Evolutionary conservation across 441 rosid genomes (phyloP).

Genomic region (Populus hybrid): DNA sequence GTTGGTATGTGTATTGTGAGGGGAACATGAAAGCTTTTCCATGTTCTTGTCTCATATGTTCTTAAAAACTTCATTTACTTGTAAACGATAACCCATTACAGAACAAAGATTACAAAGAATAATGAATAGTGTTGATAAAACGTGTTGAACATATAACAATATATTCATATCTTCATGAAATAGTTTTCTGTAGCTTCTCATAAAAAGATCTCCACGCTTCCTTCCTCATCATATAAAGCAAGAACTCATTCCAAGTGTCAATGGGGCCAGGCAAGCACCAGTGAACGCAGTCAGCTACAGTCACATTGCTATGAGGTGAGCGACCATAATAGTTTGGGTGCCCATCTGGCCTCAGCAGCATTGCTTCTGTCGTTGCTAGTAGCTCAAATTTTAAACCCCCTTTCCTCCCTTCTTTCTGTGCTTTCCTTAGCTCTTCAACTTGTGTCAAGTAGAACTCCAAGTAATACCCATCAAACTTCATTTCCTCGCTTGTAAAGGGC

Average conservation of each 20-base stretch:
- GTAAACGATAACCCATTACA: conserved; percentile 9
- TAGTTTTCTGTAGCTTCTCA: conserved; percentile 17
- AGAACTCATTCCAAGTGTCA: conserved; percentile 81
- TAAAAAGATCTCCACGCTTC: conserved; percentile 14
- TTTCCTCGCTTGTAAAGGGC: conserved; percentile 49
- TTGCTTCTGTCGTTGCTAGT: conserved; percentile 56
- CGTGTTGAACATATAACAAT: background rate
- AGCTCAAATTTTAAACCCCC: conserved; percentile 44
- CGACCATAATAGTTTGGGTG: conserved; percentile 63
- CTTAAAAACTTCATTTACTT: background rate
- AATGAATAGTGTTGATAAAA: background rate
- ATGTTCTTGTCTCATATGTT: background rate
- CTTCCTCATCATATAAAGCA: conserved; percentile 48
- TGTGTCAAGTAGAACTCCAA: conserved; percentile 56
- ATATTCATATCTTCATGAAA: conserved; percentile 3
- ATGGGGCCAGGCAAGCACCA: conserved; percentile 93
- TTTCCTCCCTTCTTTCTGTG: conserved; percentile 40
- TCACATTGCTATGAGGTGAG: conserved; percentile 34
- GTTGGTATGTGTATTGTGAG: background rate
- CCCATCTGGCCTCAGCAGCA: conserved; percentile 81
- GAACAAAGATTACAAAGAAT: background rate
- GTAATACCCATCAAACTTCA: conserved; percentile 38
- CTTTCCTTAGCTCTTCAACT: conserved; percentile 52
- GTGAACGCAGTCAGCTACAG: conserved; percentile 70
- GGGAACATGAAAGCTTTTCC: background rate